Evolutionary conservation across 805 yeast genomes (phyloP).

Genomic region (Metahyphopichia silvanorum): DNA sequence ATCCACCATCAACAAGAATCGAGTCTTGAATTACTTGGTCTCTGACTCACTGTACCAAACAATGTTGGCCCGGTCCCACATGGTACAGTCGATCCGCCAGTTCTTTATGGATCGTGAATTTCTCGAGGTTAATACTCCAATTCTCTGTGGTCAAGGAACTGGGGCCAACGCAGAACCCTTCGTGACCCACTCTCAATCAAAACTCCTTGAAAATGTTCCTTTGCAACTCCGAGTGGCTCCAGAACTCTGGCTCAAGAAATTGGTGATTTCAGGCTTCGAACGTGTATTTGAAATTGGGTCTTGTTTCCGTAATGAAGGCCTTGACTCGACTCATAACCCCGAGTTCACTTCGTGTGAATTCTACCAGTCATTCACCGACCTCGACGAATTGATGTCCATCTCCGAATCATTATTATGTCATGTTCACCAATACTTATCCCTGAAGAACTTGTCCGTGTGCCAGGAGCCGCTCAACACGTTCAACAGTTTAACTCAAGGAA

Average conservation of each 20-base stretch:
- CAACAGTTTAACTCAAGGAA: slow-evolving; percentile 4
- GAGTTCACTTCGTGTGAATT: slow-evolving; percentile 91
- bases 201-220: slow-evolving; percentile 19
- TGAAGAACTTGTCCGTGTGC: background rate
- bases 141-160: slow-evolving; percentile 65
- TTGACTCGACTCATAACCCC: slow-evolving; percentile 91
- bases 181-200: slow-evolving; percentile 40
- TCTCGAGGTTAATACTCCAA: slow-evolving; percentile 87
- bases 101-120: slow-evolving; percentile 58
- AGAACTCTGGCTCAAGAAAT: slow-evolving; percentile 85
- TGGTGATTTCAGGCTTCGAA: slow-evolving; percentile 83
- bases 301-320: slow-evolving; percentile 87
- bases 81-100: slow-evolving; percentile 52
- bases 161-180: slow-evolving; percentile 97
- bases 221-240: slow-evolving; percentile 87
- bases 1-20: slow-evolving; percentile 56
- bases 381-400: slow-evolving; percentile 62
- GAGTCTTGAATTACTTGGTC: slow-evolving; percentile 72
- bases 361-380: slow-evolving; percentile 66
- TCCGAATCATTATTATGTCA: slow-evolving; percentile 56
- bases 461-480: background rate
- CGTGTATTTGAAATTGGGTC: slow-evolving; percentile 83
- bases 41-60: slow-evolving; percentile 48
- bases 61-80: slow-evolving; percentile 49
- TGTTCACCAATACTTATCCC: slow-evolving; percentile 31